These are phyloP conservation scores for Nannizziopsis barbatae DNA, from an alignment of 2,329 filamentous ascomycete genomes.

Conservation along the genomic window DNA sequence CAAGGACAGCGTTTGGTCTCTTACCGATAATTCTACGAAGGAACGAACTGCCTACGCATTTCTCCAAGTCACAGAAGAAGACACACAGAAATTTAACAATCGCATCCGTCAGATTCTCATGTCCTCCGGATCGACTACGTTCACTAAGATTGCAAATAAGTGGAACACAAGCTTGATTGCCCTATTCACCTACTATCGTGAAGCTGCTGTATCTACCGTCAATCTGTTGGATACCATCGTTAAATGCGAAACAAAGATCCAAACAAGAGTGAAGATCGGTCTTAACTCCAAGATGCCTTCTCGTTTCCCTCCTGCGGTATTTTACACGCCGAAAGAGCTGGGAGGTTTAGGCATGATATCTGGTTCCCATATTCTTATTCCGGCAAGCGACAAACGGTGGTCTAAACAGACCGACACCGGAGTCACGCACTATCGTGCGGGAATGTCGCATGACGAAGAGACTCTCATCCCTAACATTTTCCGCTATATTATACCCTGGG, in stretches of 20 bases:
- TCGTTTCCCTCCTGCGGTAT: slow-evolving; percentile 93
- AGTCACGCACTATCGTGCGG: slow-evolving; percentile 90
- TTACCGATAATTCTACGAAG: slow-evolving; percentile 93
- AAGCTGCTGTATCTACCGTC: slow-evolving; percentile 91
- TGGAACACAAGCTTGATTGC: slow-evolving; percentile 98
- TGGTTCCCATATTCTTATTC: slow-evolving; percentile 93
- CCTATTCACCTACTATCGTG: slow-evolving; percentile 95
- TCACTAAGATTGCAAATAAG: slow-evolving; percentile 99
- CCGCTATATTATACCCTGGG: slow-evolving; percentile 98
- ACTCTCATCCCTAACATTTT: slow-evolving; percentile 98
- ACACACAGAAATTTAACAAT: slow-evolving; percentile 98
- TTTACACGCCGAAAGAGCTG: slow-evolving; percentile 96
- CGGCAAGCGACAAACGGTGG: slow-evolving; percentile 95
- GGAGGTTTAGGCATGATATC: slow-evolving; percentile 98
- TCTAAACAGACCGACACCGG: slow-evolving; percentile 96
- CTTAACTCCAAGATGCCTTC: slow-evolving; percentile 99
- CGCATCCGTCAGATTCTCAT: slow-evolving; percentile 96
- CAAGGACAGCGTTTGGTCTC: slow-evolving; percentile 96
- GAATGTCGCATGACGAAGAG: slow-evolving; percentile 97
- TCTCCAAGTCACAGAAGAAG: slow-evolving; percentile 92
- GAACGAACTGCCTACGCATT: slow-evolving; percentile 96
- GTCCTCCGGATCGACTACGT: slow-evolving; percentile 98
- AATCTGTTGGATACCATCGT: slow-evolving; percentile 93
- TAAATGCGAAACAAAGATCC: slow-evolving; percentile 99
- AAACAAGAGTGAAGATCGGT: slow-evolving; percentile 96